phyloP scores from a whole-genome alignment of 177 flowering plant species.

The Vitis hybrid region DNA sequence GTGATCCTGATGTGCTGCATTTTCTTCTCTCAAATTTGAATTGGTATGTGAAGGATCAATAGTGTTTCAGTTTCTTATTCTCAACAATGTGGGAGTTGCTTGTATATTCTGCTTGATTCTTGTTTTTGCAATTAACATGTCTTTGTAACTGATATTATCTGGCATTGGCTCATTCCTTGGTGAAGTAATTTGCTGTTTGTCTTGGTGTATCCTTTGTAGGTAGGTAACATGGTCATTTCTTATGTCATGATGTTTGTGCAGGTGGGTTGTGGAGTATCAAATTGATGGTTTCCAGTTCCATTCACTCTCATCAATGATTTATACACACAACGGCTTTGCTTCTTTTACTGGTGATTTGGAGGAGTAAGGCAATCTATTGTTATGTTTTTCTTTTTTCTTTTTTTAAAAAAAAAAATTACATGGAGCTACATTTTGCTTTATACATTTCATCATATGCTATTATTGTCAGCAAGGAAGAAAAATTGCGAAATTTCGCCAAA shows the following conservation, averaged over 20 bases:
- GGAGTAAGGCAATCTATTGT: slow-evolving; percentile 63
- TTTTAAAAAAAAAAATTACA: not conserved
- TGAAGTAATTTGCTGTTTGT: not conserved
- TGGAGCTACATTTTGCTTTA: not conserved
- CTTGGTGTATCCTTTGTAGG: not conserved
- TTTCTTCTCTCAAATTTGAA: slow-evolving; percentile 91
- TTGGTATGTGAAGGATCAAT: slow-evolving; percentile 49
- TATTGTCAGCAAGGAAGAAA: too few species aligned
- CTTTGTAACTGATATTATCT: not conserved
- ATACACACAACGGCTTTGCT: slow-evolving; percentile 98
- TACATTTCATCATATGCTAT: not conserved
- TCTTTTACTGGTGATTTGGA: slow-evolving; percentile 90
- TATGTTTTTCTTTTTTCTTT: not conserved
- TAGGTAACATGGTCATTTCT: slow-evolving; percentile 10
- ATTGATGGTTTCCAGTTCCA: slow-evolving; percentile 97
- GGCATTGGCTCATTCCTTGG: not conserved
- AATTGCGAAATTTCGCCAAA: too few species aligned
- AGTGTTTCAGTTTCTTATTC: not conserved
- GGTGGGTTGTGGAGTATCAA: slow-evolving; percentile 95
- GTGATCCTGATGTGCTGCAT: slow-evolving; percentile 83
- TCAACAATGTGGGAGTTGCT: not conserved
- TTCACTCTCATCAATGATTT: slow-evolving; percentile 92
- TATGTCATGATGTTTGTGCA: slow-evolving; percentile 36
- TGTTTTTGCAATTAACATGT: not conserved
- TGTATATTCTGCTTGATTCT: not conserved